These are phyloP conservation scores for Oropetium thomaeum DNA, from an alignment of 176 grass and related monocot genomes.

Conservation along the genomic window DNA sequence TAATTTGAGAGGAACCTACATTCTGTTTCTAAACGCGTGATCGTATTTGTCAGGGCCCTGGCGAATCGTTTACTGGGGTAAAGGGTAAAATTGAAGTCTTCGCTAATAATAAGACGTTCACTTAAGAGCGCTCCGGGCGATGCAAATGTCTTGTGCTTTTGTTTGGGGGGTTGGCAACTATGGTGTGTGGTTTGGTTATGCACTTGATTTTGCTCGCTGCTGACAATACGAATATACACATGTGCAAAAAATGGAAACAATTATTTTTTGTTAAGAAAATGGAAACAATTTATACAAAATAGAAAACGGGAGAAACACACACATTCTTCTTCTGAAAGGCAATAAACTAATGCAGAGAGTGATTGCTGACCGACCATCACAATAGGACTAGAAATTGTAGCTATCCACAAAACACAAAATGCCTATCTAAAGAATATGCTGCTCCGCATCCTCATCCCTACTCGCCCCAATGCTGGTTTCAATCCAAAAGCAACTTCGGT, in stretches of 20 bases:
- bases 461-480: slow-evolving; percentile 24
- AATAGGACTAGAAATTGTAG: not conserved
- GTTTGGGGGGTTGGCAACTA: no score
- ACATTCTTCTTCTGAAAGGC: not conserved
- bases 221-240: not conserved
- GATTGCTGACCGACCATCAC: slow-evolving; percentile 5
- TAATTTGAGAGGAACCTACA: no score
- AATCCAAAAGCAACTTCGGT: slow-evolving; percentile 39
- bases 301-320: not conserved
- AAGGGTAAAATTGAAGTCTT: no score
- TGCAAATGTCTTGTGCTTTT: no score
- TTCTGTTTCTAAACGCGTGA: no score
- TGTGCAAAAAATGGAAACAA: not conserved
- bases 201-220: not conserved
- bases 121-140: no score
- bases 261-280: not conserved
- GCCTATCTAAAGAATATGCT: slow-evolving; percentile 32
- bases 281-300: slow-evolving; percentile 24
- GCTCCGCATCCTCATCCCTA: slow-evolving; percentile 31
- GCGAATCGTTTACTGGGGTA: no score
- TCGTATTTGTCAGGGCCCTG: no score
- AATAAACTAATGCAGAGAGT: slow-evolving; percentile 26
- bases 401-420: slow-evolving; percentile 44
- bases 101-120: no score
- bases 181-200: no score